Evolutionary conservation across 1,139 yeast genomes (phyloP).

Genomic region (Pneumocystis carinii): DNA sequence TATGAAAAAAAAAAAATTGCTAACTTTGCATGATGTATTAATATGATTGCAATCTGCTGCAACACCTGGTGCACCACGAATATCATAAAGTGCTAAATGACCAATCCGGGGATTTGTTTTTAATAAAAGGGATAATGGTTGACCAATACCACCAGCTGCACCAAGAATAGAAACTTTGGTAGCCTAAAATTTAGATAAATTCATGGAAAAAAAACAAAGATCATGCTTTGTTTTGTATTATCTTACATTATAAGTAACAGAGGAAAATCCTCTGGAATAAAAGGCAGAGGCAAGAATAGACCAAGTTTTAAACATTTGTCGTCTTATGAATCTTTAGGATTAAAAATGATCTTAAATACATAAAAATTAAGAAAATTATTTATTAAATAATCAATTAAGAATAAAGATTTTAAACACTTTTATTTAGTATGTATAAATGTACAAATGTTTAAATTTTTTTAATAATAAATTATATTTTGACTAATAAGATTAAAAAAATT

Average conservation of each 20-base stretch:
- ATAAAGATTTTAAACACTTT: no score
- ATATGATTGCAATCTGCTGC: slow-evolving; percentile 93
- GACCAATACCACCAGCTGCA: slow-evolving; percentile 75
- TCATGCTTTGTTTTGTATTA: neutral
- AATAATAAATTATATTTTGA: no score
- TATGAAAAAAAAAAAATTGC: neutral
- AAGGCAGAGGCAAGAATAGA: neutral
- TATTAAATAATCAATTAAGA: no score
- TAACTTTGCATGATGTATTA: slow-evolving; percentile 71
- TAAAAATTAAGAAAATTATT: no score
- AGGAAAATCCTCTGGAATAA: neutral
- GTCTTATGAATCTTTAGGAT: neutral
- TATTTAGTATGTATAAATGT: no score
- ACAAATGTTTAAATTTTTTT: no score
- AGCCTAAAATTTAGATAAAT: slow-evolving; percentile 6
- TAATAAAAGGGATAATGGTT: slow-evolving; percentile 81
- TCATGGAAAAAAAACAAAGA: neutral
- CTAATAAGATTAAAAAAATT: no score
- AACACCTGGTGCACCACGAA: slow-evolving; percentile 90
- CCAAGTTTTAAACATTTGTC: neutral
- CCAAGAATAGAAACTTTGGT: slow-evolving; percentile 25
- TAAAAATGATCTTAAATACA: no score
- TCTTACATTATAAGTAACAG: neutral
- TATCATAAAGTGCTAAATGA: slow-evolving; percentile 75
- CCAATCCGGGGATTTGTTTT: slow-evolving; percentile 79